Evolutionary conservation across 257 asterid species (phyloP), one percentile per base, ranked within the genome.

Genomic region (Schizonepeta tenuifolia): DNA sequence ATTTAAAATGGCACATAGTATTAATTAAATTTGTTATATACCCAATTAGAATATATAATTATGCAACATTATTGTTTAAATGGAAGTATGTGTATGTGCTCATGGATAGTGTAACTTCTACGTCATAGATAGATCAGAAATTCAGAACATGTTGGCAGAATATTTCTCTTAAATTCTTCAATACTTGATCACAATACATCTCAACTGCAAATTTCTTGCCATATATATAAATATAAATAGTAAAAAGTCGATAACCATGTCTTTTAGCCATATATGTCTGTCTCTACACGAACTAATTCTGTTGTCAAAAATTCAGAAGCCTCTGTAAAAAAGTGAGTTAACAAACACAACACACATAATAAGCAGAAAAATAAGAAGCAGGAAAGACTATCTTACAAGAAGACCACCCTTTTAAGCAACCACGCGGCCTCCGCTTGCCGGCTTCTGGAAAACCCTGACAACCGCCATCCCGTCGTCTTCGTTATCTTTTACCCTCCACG

Each of bases 391-490:
- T 63, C 67, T n/a, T 31, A 58, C 62, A 49, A 46, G 58, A 73
- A 33, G 67, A 14, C 11, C 1, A 5, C 15, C 28, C 40, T 53
- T 53, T 63, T 70, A 78, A 41, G 78, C 81, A 22, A 67, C 81
- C 71, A 65, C 58, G 56, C 92, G 86, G 35, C 90, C 96, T 15
- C 89, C 73, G 53, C 83, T 89, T 36, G 78, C 80, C 0, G 89
- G 87, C 85, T 92, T 94, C 66, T 85, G 93, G 77, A 88, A 85
- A 33, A 83, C 99, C 81, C 90, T 77, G 53, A 86, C 87, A 3
- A 86, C 79, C 0, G 98, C 96, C 99, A 90, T 90, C 66, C 97
- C 98, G 76, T 95, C 98, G 15, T 86, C 88, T 28, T 76, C 95
- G 44, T 70, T 75, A 9, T 75, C 77, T 51, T 65, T 72, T 18